Conservation (phyloP, 768 basidiomycete genomes). For the Nidula microcarpa region DNA sequence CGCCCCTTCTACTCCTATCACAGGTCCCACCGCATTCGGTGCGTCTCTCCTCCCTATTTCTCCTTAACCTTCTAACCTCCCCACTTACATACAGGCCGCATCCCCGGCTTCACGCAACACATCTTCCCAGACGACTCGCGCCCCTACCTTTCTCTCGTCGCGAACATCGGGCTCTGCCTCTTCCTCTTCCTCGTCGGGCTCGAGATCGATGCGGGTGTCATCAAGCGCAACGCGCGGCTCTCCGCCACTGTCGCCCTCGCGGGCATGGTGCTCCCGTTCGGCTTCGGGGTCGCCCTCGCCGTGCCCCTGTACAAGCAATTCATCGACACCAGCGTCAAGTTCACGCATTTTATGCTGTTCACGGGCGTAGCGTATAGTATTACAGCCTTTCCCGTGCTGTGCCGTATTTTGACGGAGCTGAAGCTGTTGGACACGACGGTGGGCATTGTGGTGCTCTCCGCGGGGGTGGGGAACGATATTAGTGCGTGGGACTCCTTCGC, state of each 20-base stretch:
- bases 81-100: conserved; percentile 39
- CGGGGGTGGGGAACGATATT: conserved; percentile 88
- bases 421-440: conserved; percentile 90
- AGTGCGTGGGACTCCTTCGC: conserved; percentile 22
- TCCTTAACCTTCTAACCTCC: too few relatives aligned
- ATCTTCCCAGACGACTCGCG: conserved; percentile 75
- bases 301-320: conserved; percentile 74
- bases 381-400: conserved; percentile 83
- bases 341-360: conserved; percentile 93
- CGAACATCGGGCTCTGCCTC: conserved; percentile 84
- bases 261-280: conserved; percentile 88
- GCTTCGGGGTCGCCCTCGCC: conserved; percentile 64
- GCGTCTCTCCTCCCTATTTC: too few relatives aligned
- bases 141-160: conserved; percentile 80
- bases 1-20: not conserved
- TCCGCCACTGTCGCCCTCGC: conserved; percentile 71
- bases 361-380: conserved; percentile 89
- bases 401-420: conserved; percentile 85
- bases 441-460: conserved; percentile 89
- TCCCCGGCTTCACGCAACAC: conserved; percentile 83
- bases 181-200: conserved; percentile 94
- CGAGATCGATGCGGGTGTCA: conserved; percentile 78
- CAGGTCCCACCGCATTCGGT: conserved; percentile 49
- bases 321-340: conserved; percentile 61
- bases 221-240: conserved; percentile 72